phyloP scores from a whole-genome alignment of 2,329 filamentous ascomycete genomes.

The Trichophyton schoenleinii region DNA sequence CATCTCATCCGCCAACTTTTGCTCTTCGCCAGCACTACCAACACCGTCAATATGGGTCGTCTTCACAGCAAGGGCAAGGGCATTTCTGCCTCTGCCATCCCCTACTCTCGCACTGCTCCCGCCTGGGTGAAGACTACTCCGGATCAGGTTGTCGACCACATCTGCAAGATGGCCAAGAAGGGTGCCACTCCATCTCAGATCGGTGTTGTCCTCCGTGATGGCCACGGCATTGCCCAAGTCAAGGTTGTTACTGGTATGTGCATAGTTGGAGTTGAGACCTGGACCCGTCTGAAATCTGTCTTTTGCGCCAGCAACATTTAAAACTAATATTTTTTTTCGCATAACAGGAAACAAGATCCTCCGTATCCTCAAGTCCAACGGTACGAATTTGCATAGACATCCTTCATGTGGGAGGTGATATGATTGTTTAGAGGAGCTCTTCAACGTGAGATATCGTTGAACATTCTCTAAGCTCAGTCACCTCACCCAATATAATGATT shows the following conservation, averaged over 20 bases:
- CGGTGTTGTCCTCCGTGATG: slow-evolving; percentile 95
- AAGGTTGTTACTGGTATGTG: slow-evolving; percentile 85
- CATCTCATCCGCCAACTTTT: neutral
- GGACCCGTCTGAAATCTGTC: neutral
- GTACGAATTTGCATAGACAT: slow-evolving; percentile 46
- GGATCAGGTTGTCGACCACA: slow-evolving; percentile 97
- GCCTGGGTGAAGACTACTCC: slow-evolving; percentile 98
- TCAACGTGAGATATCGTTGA: slow-evolving; percentile 2
- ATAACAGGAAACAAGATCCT: slow-evolving; percentile 93
- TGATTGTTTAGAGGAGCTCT: neutral
- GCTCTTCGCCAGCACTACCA: slow-evolving; percentile 10
- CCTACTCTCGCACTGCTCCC: slow-evolving; percentile 86
- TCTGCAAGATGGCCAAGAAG: slow-evolving; percentile 98
- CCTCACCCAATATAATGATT: neutral
- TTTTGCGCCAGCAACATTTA: neutral
- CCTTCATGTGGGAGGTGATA: neutral
- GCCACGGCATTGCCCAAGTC: slow-evolving; percentile 95
- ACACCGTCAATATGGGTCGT: slow-evolving; percentile 59
- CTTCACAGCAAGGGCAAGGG: slow-evolving; percentile 99
- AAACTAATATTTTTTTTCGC: slow-evolving; percentile 24
- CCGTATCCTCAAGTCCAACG: slow-evolving; percentile 92
- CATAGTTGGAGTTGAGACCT: neutral
- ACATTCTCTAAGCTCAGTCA: neutral
- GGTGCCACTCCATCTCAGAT: slow-evolving; percentile 98
- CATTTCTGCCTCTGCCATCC: slow-evolving; percentile 88